Evolutionary conservation across 106 monocot species (phyloP), one percentile per base, ranked within the genome.

Genomic region (Dendrobium nobile): DNA sequence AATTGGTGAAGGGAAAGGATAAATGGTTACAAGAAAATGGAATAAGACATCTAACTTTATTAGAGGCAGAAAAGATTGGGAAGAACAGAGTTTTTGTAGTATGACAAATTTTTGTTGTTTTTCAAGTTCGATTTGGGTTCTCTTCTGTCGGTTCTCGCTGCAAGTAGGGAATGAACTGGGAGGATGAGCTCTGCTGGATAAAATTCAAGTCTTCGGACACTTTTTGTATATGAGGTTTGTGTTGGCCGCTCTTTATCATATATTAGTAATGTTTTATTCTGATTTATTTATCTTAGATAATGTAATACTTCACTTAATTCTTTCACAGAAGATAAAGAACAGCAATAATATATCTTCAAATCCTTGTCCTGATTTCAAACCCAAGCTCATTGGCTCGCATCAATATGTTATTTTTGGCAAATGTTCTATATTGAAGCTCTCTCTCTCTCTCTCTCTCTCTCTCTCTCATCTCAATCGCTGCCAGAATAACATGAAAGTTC

Each of bases 1-100:
- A 59, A n/a, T 68, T 82, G 20, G 67, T 47, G 16, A 79, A 22
- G 44, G 85, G 77, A 16, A 89, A 83, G 41, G 85, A 94, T 75
- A 82, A 47, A 26, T 92, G 92, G 93, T 41, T 94, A 76, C 89
- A 75, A 79, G 85, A 88, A 37, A 92, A 88, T 47, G 90, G 90
- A 8, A 73, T 92, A 56, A 89, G 87, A 44, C 85, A 86, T 80
- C 55, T 98, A 77, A 98, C 86, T 45, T 31, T 79, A 64, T 76
- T 73, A 58, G 94, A 94, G 75, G 91, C 83, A 40, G 92, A 91
- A 78, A 98, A 88, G 80, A 88, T 98, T 73, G 72, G 81, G 43
- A 95, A 88, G 81, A 87, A 77, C 75, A 92, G 92, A 75, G 78
- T 88, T 31, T 92, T 85, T 81, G 41, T 5, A 15, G 64, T 7